Conservation (phyloP, 257 asterid genomes). For the Nicotiana undulata region DNA sequence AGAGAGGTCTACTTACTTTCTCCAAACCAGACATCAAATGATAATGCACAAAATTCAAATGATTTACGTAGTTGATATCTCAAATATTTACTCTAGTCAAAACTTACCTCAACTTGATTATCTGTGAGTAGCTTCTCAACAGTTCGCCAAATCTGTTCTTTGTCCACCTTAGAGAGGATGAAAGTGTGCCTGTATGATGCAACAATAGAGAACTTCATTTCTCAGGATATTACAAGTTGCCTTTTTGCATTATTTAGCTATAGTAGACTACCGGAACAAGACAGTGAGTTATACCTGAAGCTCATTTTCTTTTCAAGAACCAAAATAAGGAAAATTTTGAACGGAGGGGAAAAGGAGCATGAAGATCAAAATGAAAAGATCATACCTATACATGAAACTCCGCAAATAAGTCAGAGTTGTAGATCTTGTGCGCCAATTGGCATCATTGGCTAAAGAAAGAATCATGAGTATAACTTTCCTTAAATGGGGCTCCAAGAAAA, state of each 20-base stretch:
- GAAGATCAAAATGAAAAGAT: constrained; percentile 13
- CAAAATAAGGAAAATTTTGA: background rate
- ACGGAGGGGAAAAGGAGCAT: background rate
- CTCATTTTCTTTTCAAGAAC: constrained; percentile 3
- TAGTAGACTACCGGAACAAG: background rate
- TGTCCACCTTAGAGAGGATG: constrained; percentile 57
- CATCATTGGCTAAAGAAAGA: constrained; percentile 64
- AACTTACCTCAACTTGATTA: constrained; percentile 88
- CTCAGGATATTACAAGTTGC: background rate
- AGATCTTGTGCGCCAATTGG: constrained; percentile 97
- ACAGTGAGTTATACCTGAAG: background rate
- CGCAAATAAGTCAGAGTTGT: constrained; percentile 83
- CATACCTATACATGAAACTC: constrained; percentile 94
- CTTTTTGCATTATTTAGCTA: background rate
- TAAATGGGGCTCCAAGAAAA: constrained; percentile 57
- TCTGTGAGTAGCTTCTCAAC: constrained; percentile 83
- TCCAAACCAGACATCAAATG: background rate
- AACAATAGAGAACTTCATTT: background rate
- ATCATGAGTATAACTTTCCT: constrained; percentile 52
- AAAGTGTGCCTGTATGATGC: constrained; percentile 67
- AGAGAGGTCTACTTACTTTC: background rate
- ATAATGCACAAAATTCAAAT: background rate
- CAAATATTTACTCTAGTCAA: background rate
- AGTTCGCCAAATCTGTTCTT: constrained; percentile 74
- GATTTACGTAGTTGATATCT: background rate